Evolutionary conservation across 1,284 basidiomycete genomes (phyloP).

Genomic region (Grifola frondosa): DNA sequence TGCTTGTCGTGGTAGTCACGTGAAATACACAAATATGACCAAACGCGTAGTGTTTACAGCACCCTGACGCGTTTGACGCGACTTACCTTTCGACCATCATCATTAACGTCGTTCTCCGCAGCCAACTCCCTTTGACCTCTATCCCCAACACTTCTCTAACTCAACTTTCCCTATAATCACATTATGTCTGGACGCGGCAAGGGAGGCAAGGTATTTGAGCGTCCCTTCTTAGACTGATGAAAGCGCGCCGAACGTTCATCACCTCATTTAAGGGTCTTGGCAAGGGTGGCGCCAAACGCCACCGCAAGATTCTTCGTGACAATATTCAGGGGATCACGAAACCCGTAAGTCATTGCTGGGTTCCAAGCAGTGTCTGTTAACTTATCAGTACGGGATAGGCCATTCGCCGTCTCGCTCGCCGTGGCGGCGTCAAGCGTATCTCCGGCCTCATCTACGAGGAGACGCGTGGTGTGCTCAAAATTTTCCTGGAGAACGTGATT

Average conservation of each 20-base stretch:
- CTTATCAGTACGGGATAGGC: constrained; percentile 72
- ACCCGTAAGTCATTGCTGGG: constrained; percentile 35
- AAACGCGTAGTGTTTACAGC: constrained; percentile 22
- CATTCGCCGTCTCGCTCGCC: constrained; percentile 91
- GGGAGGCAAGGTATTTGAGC: constrained; percentile 50
- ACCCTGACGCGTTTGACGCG: constrained; percentile 23
- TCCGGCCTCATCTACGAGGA: constrained; percentile 93
- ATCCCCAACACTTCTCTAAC: constrained; percentile 6
- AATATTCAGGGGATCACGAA: constrained; percentile 87
- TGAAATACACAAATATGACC: constrained; percentile 19
- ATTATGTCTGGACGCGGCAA: constrained; percentile 81
- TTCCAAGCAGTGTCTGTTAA: constrained; percentile 8
- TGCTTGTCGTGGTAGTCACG: constrained; percentile 15
- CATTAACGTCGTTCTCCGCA: constrained; percentile 4
- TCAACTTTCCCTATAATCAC: constrained; percentile 5
- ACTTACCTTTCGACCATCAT: constrained; percentile 20
- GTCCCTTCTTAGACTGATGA: neutral
- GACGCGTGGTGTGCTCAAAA: constrained; percentile 92
- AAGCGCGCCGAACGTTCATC: constrained; percentile 5
- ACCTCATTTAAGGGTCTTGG: constrained; percentile 30
- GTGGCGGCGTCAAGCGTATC: constrained; percentile 96
- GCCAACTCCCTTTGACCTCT: constrained; percentile 11
- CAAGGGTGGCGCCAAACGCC: constrained; percentile 83
- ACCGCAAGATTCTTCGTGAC: constrained; percentile 85
- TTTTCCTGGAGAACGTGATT: constrained; percentile 84